phyloP scores from a whole-genome alignment of 768 basidiomycete species.

The Pleurotus tuoliensis region DNA sequence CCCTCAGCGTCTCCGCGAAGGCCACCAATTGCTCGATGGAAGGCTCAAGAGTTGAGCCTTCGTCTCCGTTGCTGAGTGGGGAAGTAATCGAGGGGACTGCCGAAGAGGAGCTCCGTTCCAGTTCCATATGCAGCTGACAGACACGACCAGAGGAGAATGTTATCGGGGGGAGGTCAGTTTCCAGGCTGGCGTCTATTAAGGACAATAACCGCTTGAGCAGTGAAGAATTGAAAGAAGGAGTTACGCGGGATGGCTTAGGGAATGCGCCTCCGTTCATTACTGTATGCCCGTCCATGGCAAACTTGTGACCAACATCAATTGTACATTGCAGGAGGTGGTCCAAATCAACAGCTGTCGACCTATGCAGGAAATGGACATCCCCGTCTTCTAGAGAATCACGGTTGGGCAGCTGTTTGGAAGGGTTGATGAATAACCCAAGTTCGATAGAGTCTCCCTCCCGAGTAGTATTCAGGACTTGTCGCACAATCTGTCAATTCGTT shows the following conservation, averaged over 20 bases:
- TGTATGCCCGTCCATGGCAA: conserved; percentile 17
- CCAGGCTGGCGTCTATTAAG: conserved; percentile 51
- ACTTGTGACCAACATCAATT: conserved; percentile 49
- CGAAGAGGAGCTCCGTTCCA: conserved; percentile 54
- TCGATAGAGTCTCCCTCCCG: conserved; percentile 78
- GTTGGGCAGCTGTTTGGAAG: conserved; percentile 18
- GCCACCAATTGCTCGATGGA: conserved; percentile 70
- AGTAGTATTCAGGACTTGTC: conserved; percentile 75
- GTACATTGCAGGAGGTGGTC: conserved; percentile 37
- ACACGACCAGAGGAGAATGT: conserved; percentile 43
- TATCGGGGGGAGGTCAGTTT: conserved; percentile 40
- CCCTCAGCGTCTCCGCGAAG: conserved; percentile 80
- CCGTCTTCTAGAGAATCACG: conserved; percentile 1
- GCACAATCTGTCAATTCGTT: conserved; percentile 55
- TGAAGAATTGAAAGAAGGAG: conserved; percentile 40
- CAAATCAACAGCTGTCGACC: conserved; percentile 20
- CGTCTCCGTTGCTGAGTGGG: conserved; percentile 40
- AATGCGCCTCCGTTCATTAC: conserved; percentile 25
- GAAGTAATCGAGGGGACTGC: conserved; percentile 26
- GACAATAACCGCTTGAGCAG: conserved; percentile 58
- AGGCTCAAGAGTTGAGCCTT: conserved; percentile 63
- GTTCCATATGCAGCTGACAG: conserved; percentile 61
- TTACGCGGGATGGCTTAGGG: conserved; percentile 32
- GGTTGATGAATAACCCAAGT: conserved; percentile 65
- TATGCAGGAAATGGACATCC: conserved; percentile 8